phyloP scores from a whole-genome alignment of 176 grass and related monocot species.

The Rhynchospora tenuis region DNA sequence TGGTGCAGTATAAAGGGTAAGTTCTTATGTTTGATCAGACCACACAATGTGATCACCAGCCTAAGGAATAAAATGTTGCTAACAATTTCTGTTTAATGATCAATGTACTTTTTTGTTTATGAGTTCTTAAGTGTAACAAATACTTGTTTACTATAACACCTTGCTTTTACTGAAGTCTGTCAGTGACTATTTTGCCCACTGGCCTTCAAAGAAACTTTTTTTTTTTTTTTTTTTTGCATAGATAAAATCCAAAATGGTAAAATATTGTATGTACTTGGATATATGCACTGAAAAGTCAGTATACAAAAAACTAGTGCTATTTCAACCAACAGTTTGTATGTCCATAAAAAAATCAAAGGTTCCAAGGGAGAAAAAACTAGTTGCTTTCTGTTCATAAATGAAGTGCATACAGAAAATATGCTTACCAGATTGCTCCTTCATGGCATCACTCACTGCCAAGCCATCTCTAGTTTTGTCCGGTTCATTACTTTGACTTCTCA shows the following conservation, averaged over 20 bases:
- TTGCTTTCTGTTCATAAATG: background rate
- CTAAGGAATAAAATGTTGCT: no score
- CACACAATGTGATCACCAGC: no score
- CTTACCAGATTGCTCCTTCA: constrained; percentile 52
- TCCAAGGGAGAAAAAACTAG: background rate
- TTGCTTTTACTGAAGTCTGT: no score
- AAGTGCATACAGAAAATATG: constrained; percentile 5
- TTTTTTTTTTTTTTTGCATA: background rate
- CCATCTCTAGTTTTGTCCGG: constrained; percentile 19
- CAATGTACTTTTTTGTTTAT: no score
- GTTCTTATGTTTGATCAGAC: no score
- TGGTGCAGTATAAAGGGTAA: background rate
- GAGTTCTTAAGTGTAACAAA: no score
- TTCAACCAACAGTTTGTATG: background rate
- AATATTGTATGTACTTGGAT: background rate
- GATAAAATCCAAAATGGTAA: background rate
- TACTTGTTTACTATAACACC: no score
- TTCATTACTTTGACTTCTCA: constrained; percentile 23
- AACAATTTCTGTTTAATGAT: no score
- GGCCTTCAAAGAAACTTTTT: no score
- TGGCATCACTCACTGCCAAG: constrained; percentile 23
- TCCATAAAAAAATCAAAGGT: background rate
- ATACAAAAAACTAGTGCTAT: background rate
- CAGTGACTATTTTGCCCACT: no score
- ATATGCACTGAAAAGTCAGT: background rate